phyloP scores from a whole-genome alignment of 208 protist genomes.

The Trypanosoma lewisi region DNA sequence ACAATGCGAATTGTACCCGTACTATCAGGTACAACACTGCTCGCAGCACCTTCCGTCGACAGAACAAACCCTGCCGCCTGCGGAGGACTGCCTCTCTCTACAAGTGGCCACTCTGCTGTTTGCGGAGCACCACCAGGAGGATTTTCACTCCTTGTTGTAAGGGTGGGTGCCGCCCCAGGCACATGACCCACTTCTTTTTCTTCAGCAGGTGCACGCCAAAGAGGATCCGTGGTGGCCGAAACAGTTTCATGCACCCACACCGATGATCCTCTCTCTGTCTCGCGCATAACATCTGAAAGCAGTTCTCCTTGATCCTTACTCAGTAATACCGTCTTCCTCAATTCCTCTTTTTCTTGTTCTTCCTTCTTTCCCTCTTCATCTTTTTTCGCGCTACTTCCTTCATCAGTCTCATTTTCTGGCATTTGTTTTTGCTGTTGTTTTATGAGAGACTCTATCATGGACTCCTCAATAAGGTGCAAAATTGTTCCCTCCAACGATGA shows the following conservation, averaged over 20 bases:
- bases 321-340: background rate
- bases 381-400: no score
- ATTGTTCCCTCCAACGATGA: conserved; percentile 15
- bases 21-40: conserved; percentile 1
- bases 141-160: background rate
- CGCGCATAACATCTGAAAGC: background rate
- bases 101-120: background rate
- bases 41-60: conserved; percentile 1
- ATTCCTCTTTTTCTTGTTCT: background rate
- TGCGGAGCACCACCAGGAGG: background rate
- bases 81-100: no score
- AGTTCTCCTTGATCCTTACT: no score
- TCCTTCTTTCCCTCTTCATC: background rate
- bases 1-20: conserved; percentile 26
- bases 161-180: no score
- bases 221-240: conserved; percentile 17
- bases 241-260: conserved; percentile 28
- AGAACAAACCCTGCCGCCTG: conserved; percentile 11
- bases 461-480: conserved; percentile 18
- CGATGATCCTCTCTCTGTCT: background rate
- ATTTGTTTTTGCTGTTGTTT: no score
- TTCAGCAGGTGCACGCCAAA: conserved; percentile 13
- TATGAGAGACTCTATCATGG: conserved; percentile 1
- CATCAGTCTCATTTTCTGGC: no score
- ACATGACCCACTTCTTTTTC: background rate